Evolutionary conservation across 345 rosid species (phyloP).

Genomic region (Dipteronia sinensis): DNA sequence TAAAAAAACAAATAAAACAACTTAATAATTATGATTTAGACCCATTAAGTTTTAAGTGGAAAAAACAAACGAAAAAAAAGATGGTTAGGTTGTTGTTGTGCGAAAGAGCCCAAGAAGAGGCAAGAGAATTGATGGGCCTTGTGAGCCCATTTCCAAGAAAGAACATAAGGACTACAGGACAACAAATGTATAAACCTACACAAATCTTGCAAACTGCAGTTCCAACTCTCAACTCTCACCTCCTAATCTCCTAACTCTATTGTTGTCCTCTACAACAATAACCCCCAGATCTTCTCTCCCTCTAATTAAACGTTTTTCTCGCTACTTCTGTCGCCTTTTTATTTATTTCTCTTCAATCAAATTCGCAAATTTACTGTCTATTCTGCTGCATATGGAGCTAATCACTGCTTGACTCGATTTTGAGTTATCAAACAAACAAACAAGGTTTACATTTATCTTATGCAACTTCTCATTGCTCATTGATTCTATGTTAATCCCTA

Average conservation of each 20-base stretch:
- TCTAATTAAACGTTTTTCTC: conserved; percentile 26
- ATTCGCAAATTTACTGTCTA: background rate
- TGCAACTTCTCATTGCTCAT: background rate
- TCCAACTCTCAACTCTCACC: background rate
- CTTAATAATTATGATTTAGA: no score
- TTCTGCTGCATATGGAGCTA: background rate
- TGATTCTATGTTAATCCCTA: background rate
- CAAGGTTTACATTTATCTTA: background rate
- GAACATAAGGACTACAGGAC: background rate
- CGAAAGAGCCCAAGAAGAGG: background rate
- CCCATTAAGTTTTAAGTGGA: no score
- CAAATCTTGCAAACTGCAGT: background rate
- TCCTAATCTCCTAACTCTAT: conserved; percentile 10
- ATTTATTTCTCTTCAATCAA: background rate
- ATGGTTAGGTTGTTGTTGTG: no score
- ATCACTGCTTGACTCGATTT: background rate
- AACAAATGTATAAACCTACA: conserved; percentile 6
- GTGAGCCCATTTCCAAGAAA: background rate
- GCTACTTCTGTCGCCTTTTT: conserved; percentile 16
- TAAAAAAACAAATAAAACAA: no score
- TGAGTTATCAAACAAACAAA: background rate
- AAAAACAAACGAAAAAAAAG: no score
- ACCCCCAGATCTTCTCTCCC: conserved; percentile 7
- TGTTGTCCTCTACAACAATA: background rate
- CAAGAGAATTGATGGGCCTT: background rate